phyloP scores from a whole-genome alignment of 257 asterid species.

The Solanum rostratum region DNA sequence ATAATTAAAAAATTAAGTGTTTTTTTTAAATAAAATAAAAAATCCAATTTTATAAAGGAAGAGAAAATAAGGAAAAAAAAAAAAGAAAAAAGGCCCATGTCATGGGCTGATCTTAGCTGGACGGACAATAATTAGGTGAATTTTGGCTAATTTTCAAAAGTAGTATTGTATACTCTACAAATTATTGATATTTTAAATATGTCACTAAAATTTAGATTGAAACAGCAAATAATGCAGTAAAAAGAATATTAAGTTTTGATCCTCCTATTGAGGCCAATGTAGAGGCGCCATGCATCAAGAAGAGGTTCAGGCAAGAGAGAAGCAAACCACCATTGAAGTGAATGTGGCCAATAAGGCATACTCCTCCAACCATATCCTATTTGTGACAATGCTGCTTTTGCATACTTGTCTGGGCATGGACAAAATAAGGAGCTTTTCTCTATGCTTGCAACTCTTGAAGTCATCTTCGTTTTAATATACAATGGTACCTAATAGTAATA shows the following conservation, averaged over 20 bases:
- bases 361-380: conserved; percentile 56
- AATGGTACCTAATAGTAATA: conserved; percentile 91
- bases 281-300: conserved; percentile 56
- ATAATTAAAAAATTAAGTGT: no score
- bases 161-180: no score
- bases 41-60: no score
- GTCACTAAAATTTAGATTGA: no score
- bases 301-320: conserved; percentile 37
- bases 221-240: no score
- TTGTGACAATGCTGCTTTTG: conserved; percentile 34
- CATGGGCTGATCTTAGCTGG: no score
- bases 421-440: conserved; percentile 44
- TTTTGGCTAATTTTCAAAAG: no score
- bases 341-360: conserved; percentile 73
- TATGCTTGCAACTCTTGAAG: conserved; percentile 50
- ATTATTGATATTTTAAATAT: no score
- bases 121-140: no score
- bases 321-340: conserved; percentile 55
- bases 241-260: not conserved
- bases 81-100: no score
- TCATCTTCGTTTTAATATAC: conserved; percentile 65
- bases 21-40: no score
- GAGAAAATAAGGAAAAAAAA: no score
- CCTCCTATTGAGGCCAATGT: conserved; percentile 26
- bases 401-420: conserved; percentile 52